Evolutionary conservation across 2,329 filamentous ascomycete species (phyloP).

Genomic region (Alternaria gaisen): DNA sequence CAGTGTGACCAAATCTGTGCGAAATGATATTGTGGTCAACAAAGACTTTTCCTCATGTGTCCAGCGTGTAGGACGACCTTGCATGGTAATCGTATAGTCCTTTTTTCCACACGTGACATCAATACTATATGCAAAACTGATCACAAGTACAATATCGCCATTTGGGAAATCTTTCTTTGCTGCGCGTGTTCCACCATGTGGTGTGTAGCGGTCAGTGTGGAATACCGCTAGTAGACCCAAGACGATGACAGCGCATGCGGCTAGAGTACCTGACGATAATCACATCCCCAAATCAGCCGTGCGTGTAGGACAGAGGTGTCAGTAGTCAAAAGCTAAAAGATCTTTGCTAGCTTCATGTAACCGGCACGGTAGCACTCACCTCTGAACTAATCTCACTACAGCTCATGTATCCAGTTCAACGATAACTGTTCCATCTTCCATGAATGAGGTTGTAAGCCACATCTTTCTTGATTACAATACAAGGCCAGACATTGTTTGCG

Average conservation of each 20-base stretch:
- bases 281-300: background rate
- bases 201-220: background rate
- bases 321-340: background rate
- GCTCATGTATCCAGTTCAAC: background rate
- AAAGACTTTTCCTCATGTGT: conserved; percentile 2
- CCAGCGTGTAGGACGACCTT: background rate
- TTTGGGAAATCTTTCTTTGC: background rate
- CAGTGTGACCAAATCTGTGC: background rate
- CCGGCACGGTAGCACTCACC: background rate
- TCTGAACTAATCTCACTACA: background rate
- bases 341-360: background rate
- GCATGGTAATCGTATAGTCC: background rate
- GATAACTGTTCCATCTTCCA: background rate
- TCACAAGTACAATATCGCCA: background rate
- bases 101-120: background rate
- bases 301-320: background rate
- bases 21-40: background rate
- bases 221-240: background rate
- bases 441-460: background rate
- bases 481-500: background rate
- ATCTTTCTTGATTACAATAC: background rate
- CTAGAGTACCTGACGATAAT: background rate
- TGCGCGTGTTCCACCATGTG: background rate
- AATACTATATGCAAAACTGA: background rate
- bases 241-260: background rate